Evolutionary conservation across 257 asterid genomes (phyloP).

Genomic region (Solanum ahanhuiri): DNA sequence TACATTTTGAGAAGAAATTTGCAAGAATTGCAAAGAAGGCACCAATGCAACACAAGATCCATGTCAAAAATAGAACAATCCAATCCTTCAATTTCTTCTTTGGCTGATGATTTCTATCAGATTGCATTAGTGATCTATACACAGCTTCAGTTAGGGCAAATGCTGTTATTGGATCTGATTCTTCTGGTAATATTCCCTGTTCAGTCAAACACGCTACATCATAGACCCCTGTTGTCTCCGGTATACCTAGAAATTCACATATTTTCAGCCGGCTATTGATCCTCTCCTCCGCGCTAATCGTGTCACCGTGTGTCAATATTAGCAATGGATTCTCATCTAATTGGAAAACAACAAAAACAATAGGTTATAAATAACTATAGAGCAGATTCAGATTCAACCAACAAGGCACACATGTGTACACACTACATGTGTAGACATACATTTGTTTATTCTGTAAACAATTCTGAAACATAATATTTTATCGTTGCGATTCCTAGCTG

Average conservation of each 20-base stretch:
- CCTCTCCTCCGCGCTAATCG: conserved; percentile 35
- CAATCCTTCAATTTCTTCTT: conserved; percentile 33
- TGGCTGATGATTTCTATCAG: conserved; percentile 52
- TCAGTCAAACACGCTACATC: conserved; percentile 55
- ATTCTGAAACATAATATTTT: background rate
- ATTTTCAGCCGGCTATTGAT: conserved; percentile 31
- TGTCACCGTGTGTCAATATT: conserved; percentile 61
- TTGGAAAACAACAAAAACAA: background rate
- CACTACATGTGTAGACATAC: background rate
- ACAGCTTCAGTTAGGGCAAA: conserved; percentile 53
- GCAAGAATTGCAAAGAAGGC: conserved; percentile 40
- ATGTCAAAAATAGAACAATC: conserved; percentile 7
- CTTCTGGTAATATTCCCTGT: conserved; percentile 51
- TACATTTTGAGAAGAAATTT: conserved; percentile 36
- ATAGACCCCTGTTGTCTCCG: conserved; percentile 51
- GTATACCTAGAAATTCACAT: conserved; percentile 44
- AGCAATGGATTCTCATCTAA: conserved; percentile 56
- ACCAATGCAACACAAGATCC: conserved; percentile 44
- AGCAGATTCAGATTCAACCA: background rate
- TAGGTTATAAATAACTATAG: background rate
- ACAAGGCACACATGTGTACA: background rate
- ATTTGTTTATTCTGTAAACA: background rate
- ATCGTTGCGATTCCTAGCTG: background rate
- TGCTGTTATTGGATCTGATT: conserved; percentile 44
- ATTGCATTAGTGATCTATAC: conserved; percentile 40